Percentiles rank a stretch among this genome's conserved stretches.
phyloP scores from a whole-genome alignment of 352 stramenopile genomes.

The Phytophthora multivora region DNA sequence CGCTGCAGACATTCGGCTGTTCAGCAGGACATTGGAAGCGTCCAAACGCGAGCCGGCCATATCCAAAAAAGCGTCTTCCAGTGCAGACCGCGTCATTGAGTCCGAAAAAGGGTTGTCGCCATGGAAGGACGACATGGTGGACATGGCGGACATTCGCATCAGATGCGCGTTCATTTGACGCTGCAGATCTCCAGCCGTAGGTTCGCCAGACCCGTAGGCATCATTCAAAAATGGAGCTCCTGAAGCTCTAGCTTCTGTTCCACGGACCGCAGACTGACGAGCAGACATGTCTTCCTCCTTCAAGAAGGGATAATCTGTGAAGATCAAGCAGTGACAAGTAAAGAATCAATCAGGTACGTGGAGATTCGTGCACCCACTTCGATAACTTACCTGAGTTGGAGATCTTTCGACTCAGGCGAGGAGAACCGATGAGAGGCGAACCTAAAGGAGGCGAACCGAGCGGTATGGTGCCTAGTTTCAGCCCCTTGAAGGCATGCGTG shows the following conservation, averaged over 20 bases:
- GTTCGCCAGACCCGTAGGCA: conserved; percentile 28
- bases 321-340: background rate
- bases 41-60: conserved; percentile 83
- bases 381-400: conserved; percentile 60
- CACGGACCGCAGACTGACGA: conserved; percentile 25
- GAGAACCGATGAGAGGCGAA: conserved; percentile 52
- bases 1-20: conserved; percentile 48
- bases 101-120: conserved; percentile 62
- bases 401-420: conserved; percentile 63
- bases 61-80: conserved; percentile 86
- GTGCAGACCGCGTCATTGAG: conserved; percentile 79
- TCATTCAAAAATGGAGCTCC: conserved; percentile 35
- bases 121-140: conserved; percentile 61
- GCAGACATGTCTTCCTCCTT: conserved; percentile 57
- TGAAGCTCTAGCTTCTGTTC: conserved; percentile 11
- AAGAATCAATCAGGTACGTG: background rate
- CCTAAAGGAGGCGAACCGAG: conserved; percentile 39
- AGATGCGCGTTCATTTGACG: conserved; percentile 57
- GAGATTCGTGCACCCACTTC: background rate
- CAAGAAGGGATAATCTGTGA: conserved; percentile 67
- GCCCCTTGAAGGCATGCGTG: conserved; percentile 70
- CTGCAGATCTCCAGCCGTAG: conserved; percentile 37
- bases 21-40: conserved; percentile 71
- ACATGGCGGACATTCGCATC: conserved; percentile 60
- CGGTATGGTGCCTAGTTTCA: conserved; percentile 38